phyloP scores from a whole-genome alignment of 116 monocot species.

The Trichopus zeylanicus region DNA sequence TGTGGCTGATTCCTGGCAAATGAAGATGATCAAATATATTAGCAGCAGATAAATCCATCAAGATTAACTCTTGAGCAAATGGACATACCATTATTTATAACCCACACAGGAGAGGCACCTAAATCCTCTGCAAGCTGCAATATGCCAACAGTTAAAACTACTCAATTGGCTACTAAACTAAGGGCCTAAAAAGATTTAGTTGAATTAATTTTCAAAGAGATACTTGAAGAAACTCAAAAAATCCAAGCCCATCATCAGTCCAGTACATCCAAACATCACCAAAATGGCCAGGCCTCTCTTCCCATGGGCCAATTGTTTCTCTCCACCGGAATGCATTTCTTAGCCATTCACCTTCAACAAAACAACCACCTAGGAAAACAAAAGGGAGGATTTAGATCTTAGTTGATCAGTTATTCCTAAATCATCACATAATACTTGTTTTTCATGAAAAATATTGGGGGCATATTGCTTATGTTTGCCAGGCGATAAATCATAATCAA shows the following conservation, averaged over 20 bases:
- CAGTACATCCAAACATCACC: conserved; percentile 95
- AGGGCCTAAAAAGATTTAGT: not conserved
- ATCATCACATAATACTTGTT: no score
- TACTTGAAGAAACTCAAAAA: conserved; percentile 92
- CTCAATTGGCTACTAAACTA: not conserved
- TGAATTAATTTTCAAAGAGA: not conserved
- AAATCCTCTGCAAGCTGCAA: conserved; percentile 93
- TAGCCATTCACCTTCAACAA: conserved; percentile 89
- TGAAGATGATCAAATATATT: conserved; percentile 3
- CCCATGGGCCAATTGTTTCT: conserved; percentile 88
- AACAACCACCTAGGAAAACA: conserved; percentile 78
- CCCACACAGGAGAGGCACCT: conserved; percentile 79
- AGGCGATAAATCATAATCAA: no score
- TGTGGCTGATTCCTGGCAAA: conserved; percentile 71
- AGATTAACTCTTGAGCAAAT: not conserved
- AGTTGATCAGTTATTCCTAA: not conserved
- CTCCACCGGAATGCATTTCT: conserved; percentile 93
- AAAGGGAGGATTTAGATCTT: not conserved
- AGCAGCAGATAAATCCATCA: not conserved
- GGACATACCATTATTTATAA: conserved; percentile 78
- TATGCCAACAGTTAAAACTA: not conserved
- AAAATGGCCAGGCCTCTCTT: conserved; percentile 95
- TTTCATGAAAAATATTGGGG: no score
- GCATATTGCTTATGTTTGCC: no score
- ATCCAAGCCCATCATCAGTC: conserved; percentile 98